These are phyloP conservation scores for Chaetomiaceae sp. DNA, from an alignment of 2,329 filamentous ascomycete species.

Conservation along the genomic window DNA sequence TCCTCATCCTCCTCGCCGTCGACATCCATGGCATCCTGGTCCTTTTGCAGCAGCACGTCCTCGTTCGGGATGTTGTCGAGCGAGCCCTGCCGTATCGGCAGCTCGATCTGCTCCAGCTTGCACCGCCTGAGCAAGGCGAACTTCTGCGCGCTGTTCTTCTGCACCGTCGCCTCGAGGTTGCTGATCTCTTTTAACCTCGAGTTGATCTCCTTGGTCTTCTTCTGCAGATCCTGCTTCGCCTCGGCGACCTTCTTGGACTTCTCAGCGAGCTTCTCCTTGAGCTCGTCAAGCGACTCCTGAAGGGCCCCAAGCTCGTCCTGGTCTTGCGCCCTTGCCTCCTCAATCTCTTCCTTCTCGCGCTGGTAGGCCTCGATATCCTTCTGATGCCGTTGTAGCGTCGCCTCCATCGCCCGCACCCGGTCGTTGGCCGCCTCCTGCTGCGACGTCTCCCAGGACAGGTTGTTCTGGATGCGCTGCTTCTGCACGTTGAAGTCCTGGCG, in stretches of 20 bases:
- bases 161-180: conserved; percentile 76
- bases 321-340: conserved; percentile 66
- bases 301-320: conserved; percentile 74
- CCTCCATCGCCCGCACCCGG: conserved; percentile 65
- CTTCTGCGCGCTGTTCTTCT: conserved; percentile 77
- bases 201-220: conserved; percentile 80
- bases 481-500: conserved; percentile 84
- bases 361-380: conserved; percentile 66
- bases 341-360: conserved; percentile 68
- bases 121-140: conserved; percentile 83
- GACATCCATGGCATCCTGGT: conserved; percentile 88
- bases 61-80: conserved; percentile 85
- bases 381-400: conserved; percentile 61
- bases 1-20: conserved; percentile 61
- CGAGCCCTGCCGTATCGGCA: conserved; percentile 73
- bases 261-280: conserved; percentile 50
- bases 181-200: conserved; percentile 66
- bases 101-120: conserved; percentile 86
- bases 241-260: conserved; percentile 70
- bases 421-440: conserved; percentile 55
- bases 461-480: conserved; percentile 65
- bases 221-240: conserved; percentile 75
- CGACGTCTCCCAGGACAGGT: conserved; percentile 53
- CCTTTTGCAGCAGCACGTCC: conserved; percentile 69
- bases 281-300: conserved; percentile 64